Evolutionary conservation across 148 eudicot genomes (phyloP), one percentile per base, ranked within the genome.

Genomic region (Silene latifolia): DNA sequence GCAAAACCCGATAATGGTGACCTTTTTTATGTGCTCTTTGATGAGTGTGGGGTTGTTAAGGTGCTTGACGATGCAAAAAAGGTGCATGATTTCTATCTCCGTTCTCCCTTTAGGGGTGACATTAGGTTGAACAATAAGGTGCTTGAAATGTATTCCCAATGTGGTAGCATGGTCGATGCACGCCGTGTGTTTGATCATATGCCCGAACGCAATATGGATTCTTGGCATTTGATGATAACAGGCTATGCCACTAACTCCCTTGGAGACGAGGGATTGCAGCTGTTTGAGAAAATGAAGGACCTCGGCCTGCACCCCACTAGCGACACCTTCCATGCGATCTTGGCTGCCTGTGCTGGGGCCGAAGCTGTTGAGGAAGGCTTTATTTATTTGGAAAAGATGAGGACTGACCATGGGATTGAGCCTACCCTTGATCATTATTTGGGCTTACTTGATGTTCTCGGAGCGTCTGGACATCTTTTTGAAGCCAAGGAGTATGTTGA

Each of bases 301-400:
- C 77, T 82, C 57, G 96, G 89, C 5, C 53, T 93, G 63, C 79
- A 73, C n/a, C 92, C 91, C 0, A 88, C 73, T 58, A 83, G 79
- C 21, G 80, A 91, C 56, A 93, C 98, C 7, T 89, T 89, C 79
- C 85, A 85, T 53, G 84, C 84, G 23, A 95, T 91, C 17, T 81
- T 93, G 13, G 85, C 84, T 1, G 89, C 95, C 18, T 91, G 98
- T 77, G 97, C 94, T 19, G 88, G 88, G 81, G 96, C 96, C 14
- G 96, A 89, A 53, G 97, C 94, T 58, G 82, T 91, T 15, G 94
- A 91, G 77, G 98, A 91, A 80, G 97, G 84, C 47, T 93, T 89
- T 66, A 64, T 91, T 54, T 87, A 88, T 80, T 84, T 91, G 17
- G 88, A 91, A 51, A 77, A 84, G 47, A 91, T 93, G 98, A 85